These are phyloP conservation scores for Colletotrichum sp. DNA, from an alignment of 2,329 filamentous ascomycete genomes.

Conservation along the genomic window DNA sequence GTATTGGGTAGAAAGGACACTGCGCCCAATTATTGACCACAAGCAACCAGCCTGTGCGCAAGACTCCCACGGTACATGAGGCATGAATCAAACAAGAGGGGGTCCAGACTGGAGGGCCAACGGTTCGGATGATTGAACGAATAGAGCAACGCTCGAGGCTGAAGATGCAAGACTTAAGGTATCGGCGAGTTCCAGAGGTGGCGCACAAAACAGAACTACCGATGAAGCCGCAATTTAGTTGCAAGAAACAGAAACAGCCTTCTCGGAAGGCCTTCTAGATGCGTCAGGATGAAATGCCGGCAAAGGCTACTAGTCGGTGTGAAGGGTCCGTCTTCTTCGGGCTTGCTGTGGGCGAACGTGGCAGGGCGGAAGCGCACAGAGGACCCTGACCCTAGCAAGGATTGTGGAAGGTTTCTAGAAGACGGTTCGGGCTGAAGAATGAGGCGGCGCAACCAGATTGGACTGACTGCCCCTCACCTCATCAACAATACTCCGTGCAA, in stretches of 20 bases:
- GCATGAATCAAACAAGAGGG: constrained; percentile 4
- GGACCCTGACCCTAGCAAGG: constrained; percentile 13
- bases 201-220: not conserved
- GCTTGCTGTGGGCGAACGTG: not conserved
- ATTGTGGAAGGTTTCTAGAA: constrained; percentile 20
- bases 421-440: constrained; percentile 16
- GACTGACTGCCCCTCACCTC: not conserved
- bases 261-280: not conserved
- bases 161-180: not conserved
- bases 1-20: not conserved
- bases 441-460: not conserved
- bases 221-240: not conserved
- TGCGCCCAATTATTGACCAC: not conserved
- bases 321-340: not conserved
- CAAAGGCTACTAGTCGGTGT: not conserved
- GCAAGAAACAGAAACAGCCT: not conserved
- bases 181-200: not conserved
- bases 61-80: not conserved
- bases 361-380: constrained; percentile 12
- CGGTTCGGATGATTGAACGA: constrained; percentile 11
- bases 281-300: not conserved
- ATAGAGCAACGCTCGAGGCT: not conserved
- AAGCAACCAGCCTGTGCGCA: not conserved
- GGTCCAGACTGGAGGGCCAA: not conserved
- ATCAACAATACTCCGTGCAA: not conserved